Evolutionary conservation across 2,329 filamentous ascomycete species (phyloP), one percentile per base, ranked within the genome.

Genomic region (Diaporthe humulicola): DNA sequence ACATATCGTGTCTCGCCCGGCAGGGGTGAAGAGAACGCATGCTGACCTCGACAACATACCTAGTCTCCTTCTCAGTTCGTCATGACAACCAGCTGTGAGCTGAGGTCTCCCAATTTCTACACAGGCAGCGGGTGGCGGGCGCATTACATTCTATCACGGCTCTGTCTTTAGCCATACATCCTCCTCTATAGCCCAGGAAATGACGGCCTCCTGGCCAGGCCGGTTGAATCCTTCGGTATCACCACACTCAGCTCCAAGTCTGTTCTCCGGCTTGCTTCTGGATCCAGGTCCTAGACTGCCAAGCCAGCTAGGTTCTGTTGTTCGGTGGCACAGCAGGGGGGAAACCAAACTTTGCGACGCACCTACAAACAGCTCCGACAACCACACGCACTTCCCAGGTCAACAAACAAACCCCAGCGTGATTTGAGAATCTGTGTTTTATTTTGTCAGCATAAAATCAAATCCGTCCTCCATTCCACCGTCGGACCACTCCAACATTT

Each of bases 301-400:
- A 67, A 67, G 64, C 45, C 30, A 52, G 33, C 64, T 40, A 67
- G 64, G 25, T 52, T 52, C 45, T 67, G 64, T 22, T 54, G 30
- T 17, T 50, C 45, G 64, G 64, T 28, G 45, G 64, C 64, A 67
- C 64, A 67, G 64, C 64, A 67, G 45, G 45, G 54, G 61, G 45
- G 8, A 67, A 52, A 40, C 45, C 64, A 52, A 67, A 50, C 42
- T 67, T 67, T 36, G 28, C 42, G 30, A 38, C 42, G n/a, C 30
- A 19, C 22, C 52, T 30, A 33, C 28, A 25, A 7, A 25, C 42
- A 4, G 17, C 42, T 52, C 38, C 17, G 7, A 36, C 17, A 33
- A 36, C 2, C 64, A 38, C 45, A 40, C 7, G 22, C 9, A 22
- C 54, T 52, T 52, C 14, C 25, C 40, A 4, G 15, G 36, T 45